Percentiles rank a stretch among this genome's conserved stretches.
These are phyloP conservation scores for Iris pallida DNA, from an alignment of 116 monocot species.

Conservation along the genomic window DNA sequence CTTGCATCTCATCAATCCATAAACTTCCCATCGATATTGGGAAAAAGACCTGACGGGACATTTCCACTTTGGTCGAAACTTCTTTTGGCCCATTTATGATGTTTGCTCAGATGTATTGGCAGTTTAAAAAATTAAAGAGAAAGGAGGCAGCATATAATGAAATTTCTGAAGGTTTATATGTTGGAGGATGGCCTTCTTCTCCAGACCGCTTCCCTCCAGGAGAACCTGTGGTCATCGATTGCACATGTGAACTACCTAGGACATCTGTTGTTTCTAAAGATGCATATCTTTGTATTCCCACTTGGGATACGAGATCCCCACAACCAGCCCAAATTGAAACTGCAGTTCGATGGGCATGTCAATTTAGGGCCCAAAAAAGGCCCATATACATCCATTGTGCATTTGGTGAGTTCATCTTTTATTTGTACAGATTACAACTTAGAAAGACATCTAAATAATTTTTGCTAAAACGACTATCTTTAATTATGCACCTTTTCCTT, in stretches of 20 bases:
- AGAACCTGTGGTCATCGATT: constrained; percentile 40
- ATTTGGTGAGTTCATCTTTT: constrained; percentile 28
- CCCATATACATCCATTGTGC: constrained; percentile 46
- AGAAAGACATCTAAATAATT: too few species aligned
- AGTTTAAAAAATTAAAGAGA: constrained; percentile 27
- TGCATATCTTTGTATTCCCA: constrained; percentile 32
- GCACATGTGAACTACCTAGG: constrained; percentile 48
- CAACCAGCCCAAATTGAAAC: constrained; percentile 30
- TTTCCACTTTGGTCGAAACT: constrained; percentile 46
- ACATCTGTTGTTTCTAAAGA: constrained; percentile 15
- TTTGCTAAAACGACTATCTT: too few species aligned
- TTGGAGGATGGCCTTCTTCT: constrained; percentile 48
- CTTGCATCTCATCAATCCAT: constrained; percentile 26
- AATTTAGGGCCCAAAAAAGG: constrained; percentile 20
- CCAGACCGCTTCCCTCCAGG: constrained; percentile 30
- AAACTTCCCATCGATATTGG: constrained; percentile 31
- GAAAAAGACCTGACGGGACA: constrained; percentile 27
- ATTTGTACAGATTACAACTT: not conserved
- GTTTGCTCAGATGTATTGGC: constrained; percentile 16
- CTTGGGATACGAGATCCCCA: constrained; percentile 48
- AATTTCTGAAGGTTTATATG: constrained; percentile 33
- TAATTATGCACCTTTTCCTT: too few species aligned
- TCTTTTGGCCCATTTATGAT: constrained; percentile 31
- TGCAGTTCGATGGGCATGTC: constrained; percentile 35
- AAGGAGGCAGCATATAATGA: constrained; percentile 31